These are phyloP conservation scores for Eucalyptus brandiana DNA, from an alignment of 345 rosid genomes.

Conservation along the genomic window DNA sequence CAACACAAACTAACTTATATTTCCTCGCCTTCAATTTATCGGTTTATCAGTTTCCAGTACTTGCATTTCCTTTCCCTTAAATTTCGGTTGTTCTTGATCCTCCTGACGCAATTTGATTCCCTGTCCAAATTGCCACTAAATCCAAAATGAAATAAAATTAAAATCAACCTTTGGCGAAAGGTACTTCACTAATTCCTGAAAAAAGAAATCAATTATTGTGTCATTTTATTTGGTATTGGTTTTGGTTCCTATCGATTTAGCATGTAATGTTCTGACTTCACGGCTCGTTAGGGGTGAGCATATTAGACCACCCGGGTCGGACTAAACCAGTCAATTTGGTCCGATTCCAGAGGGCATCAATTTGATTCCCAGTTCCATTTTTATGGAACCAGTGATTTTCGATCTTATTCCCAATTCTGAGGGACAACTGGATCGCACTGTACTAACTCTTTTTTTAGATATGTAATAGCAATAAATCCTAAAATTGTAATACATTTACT, in stretches of 20 bases:
- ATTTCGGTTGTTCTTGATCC: neutral
- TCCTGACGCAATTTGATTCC: neutral
- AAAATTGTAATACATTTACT: too few relatives aligned
- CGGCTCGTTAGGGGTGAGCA: too few relatives aligned
- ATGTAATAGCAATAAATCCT: too few relatives aligned
- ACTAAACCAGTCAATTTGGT: too few relatives aligned
- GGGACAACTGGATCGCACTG: accelerated
- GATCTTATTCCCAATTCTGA: accelerated
- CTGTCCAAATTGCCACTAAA: neutral
- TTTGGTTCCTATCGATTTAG: neutral
- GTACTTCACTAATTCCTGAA: neutral
- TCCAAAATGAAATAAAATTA: too few relatives aligned
- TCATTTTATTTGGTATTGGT: neutral
- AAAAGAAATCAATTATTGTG: too few relatives aligned
- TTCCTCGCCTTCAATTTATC: neutral
- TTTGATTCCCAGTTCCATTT: too few relatives aligned
- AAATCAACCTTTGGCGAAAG: neutral
- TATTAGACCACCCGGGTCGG: too few relatives aligned
- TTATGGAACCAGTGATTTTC: too few relatives aligned
- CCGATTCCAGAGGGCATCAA: accelerated
- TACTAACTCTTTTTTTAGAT: too few relatives aligned
- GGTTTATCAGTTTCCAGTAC: neutral
- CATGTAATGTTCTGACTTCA: neutral
- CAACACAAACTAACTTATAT: neutral
- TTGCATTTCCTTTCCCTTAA: neutral